phyloP scores from a whole-genome alignment of 139 green algal genomes.

The Pleodorina starrii region DNA sequence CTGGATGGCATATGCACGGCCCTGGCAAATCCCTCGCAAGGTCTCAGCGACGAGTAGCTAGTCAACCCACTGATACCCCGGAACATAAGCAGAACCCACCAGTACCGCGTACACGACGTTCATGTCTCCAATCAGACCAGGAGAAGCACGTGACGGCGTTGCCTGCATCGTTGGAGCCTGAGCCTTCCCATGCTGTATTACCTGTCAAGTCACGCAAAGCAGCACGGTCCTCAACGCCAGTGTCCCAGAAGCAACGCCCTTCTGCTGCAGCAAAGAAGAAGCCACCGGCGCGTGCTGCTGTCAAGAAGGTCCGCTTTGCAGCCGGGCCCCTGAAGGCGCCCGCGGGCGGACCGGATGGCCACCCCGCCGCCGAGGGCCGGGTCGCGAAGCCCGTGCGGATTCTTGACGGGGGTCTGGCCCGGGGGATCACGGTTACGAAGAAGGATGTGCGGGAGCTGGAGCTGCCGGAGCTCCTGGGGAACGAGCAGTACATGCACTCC shows the following conservation, averaged over 20 bases:
- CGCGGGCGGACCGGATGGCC: constrained; percentile 40
- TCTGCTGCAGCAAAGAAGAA: neutral
- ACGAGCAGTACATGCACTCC: neutral
- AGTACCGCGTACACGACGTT: neutral
- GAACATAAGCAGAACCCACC: neutral
- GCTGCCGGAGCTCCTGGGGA: constrained; percentile 27
- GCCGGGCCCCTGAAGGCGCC: constrained; percentile 36
- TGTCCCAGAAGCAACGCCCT: no score
- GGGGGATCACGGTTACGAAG: constrained; percentile 40
- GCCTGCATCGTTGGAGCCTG: neutral
- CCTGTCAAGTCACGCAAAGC: no score
- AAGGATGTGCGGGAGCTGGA: constrained; percentile 51
- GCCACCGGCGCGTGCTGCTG: neutral
- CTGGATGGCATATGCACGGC: constrained; percentile 16
- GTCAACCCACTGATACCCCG: neutral
- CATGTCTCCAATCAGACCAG: neutral
- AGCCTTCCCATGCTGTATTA: neutral
- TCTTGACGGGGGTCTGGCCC: neutral
- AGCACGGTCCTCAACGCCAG: no score
- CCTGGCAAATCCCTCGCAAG: no score
- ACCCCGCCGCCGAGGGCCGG: constrained; percentile 49
- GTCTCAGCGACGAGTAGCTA: no score
- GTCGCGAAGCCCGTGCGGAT: constrained; percentile 44
- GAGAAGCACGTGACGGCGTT: neutral
- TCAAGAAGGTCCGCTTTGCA: constrained; percentile 47